These are phyloP conservation scores for Oligophagozyma castellii DNA, from an alignment of 1,139 yeast species.

Conservation along the genomic window DNA sequence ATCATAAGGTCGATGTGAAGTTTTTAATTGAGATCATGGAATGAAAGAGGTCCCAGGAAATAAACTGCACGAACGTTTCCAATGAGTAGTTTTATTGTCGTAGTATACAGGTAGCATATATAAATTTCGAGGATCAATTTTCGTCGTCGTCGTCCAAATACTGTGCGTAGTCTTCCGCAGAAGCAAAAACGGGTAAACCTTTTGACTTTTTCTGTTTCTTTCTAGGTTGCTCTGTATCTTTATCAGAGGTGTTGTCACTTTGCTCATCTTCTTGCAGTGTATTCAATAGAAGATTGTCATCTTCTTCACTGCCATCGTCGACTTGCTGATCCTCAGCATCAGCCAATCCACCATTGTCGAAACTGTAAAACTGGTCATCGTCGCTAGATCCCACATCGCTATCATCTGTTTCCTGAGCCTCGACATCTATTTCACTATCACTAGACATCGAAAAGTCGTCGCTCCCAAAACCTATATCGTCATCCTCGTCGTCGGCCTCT, in stretches of 20 bases:
- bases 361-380: constrained; percentile 7
- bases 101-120: no score
- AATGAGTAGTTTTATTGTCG: no score
- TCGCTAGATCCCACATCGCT: constrained; percentile 15
- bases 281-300: constrained; percentile 10
- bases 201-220: constrained; percentile 38
- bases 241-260: constrained; percentile 5
- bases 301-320: constrained; percentile 13
- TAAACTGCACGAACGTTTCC: no score
- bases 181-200: constrained; percentile 74
- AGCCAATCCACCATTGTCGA: constrained; percentile 11
- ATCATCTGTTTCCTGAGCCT: constrained; percentile 22
- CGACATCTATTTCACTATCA: constrained; percentile 23
- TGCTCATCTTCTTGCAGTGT: constrained; percentile 12
- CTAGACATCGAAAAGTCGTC: constrained; percentile 23
- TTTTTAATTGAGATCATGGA: no score
- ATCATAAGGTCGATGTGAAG: no score
- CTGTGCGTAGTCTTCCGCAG: constrained; percentile 78
- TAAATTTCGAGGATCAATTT: no score
- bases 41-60: no score
- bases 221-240: constrained; percentile 11
- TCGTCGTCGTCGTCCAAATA: constrained; percentile 56
- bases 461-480: constrained; percentile 25
- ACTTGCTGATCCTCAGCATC: constrained; percentile 8
- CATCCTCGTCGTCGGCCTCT: constrained; percentile 48